A percentile compares a stretch with the other conserved stretches of the same genome.
Evolutionary conservation across 768 basidiomycete species (phyloP).

Genomic region (Pisolithus albus): DNA sequence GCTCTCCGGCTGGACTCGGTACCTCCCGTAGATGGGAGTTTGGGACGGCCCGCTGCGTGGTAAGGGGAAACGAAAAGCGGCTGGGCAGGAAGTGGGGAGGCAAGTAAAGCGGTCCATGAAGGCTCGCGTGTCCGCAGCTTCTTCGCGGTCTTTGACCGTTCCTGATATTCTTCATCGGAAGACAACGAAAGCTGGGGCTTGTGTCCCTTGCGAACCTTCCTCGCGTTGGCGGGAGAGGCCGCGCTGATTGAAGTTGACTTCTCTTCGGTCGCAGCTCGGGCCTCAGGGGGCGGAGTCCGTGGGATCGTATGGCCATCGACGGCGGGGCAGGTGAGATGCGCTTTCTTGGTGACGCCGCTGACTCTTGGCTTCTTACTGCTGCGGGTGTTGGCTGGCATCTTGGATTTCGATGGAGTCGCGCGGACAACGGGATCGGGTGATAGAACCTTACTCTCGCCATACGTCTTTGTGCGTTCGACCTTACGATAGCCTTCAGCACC

Average conservation of each 20-base stretch:
- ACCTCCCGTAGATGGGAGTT: constrained; percentile 6
- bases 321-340: constrained; percentile 2
- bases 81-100: constrained; percentile 15
- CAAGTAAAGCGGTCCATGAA: constrained; percentile 25
- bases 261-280: constrained; percentile 3
- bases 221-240: constrained; percentile 4
- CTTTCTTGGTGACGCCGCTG: not conserved
- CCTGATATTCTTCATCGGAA: constrained; percentile 73
- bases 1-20: constrained; percentile 15
- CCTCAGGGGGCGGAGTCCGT: constrained; percentile 21
- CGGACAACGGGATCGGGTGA: not conserved
- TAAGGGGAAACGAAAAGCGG: constrained; percentile 13
- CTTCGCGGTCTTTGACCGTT: constrained; percentile 53
- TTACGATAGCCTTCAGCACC: not conserved
- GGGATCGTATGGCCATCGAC: constrained; percentile 7
- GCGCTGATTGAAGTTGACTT: constrained; percentile 16
- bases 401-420: not conserved
- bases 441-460: not conserved
- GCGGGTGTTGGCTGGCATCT: not conserved
- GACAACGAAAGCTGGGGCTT: constrained; percentile 44
- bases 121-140: constrained; percentile 42
- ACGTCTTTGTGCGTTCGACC: not conserved
- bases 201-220: constrained; percentile 29
- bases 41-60: constrained; percentile 11
- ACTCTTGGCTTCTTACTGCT: not conserved